These are phyloP conservation scores for Pyrenophora seminiperda DNA, from an alignment of 2,329 filamentous ascomycete genomes.

Conservation along the genomic window DNA sequence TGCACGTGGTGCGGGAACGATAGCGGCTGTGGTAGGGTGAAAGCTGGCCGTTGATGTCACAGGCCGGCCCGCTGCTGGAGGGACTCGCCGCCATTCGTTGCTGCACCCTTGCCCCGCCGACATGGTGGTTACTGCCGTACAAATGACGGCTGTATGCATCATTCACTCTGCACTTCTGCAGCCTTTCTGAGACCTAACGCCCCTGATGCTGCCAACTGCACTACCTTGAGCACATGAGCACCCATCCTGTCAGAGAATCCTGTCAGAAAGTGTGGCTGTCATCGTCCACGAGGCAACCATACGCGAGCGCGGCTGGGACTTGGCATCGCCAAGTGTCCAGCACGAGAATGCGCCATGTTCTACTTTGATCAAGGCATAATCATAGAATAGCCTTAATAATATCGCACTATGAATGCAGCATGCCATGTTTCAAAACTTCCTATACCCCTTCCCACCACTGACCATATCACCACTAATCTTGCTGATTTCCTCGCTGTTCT, in stretches of 20 bases:
- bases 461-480: conserved; percentile 53
- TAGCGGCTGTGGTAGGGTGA: conserved; percentile 37
- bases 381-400: too few species aligned
- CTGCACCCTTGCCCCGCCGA: conserved; percentile 27
- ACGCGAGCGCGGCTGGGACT: not conserved
- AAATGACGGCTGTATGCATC: conserved; percentile 36
- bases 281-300: not conserved
- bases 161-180: conserved; percentile 16
- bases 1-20: conserved; percentile 41
- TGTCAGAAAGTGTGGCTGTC: too few species aligned
- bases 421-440: conserved; percentile 49
- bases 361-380: too few species aligned
- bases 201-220: not conserved
- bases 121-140: conserved; percentile 31
- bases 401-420: too few species aligned
- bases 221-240: not conserved
- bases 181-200: not conserved
- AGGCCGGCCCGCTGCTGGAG: conserved; percentile 33
- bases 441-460: conserved; percentile 51
- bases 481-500: conserved; percentile 48
- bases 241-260: too few species aligned
- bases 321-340: not conserved
- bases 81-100: conserved; percentile 36
- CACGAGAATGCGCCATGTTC: too few species aligned
- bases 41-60: conserved; percentile 47